Conservation (phyloP, 2,329 filamentous ascomycete species). For the Alternaria tenuissima region DNA sequence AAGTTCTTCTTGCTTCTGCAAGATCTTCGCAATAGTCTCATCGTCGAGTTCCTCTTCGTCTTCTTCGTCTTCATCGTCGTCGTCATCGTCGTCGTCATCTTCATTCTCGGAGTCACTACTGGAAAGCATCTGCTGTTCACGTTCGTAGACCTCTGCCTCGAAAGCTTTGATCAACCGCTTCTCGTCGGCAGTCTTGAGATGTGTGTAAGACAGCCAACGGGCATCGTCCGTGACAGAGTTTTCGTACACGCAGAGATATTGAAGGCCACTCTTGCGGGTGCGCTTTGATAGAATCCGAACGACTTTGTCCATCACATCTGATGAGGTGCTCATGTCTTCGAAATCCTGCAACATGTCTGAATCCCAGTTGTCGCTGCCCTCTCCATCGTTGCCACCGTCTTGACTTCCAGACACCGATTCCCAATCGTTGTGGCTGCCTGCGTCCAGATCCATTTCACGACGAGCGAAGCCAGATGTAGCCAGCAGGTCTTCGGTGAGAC, state of each 20-base stretch:
- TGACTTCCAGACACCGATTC: constrained; percentile 28
- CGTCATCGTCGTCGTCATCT: constrained; percentile 58
- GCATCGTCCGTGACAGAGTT: constrained; percentile 57
- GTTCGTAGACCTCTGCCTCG: constrained; percentile 30
- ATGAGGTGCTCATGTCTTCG: constrained; percentile 60
- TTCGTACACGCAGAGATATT: constrained; percentile 62
- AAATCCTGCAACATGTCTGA: constrained; percentile 57
- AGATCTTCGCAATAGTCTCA: constrained; percentile 67
- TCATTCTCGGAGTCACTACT: constrained; percentile 25
- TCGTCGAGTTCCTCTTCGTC: constrained; percentile 58
- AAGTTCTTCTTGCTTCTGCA: constrained; percentile 70
- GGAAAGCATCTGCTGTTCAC: constrained; percentile 28
- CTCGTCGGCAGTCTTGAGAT: constrained; percentile 35
- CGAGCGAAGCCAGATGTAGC: constrained; percentile 38
- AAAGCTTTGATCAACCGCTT: constrained; percentile 39
- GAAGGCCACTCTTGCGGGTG: constrained; percentile 54
- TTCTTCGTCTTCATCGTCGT: constrained; percentile 46
- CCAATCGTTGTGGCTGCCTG: constrained; percentile 45
- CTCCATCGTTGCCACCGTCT: constrained; percentile 16
- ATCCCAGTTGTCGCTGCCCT: constrained; percentile 51
- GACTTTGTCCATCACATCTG: constrained; percentile 55
- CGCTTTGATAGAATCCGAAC: constrained; percentile 57
- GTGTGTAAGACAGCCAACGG: constrained; percentile 56
- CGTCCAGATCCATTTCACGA: constrained; percentile 46
- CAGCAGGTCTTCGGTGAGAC: constrained; percentile 41